Conservation (phyloP, 306 rosid genomes). For the Pyrus communis region DNA sequence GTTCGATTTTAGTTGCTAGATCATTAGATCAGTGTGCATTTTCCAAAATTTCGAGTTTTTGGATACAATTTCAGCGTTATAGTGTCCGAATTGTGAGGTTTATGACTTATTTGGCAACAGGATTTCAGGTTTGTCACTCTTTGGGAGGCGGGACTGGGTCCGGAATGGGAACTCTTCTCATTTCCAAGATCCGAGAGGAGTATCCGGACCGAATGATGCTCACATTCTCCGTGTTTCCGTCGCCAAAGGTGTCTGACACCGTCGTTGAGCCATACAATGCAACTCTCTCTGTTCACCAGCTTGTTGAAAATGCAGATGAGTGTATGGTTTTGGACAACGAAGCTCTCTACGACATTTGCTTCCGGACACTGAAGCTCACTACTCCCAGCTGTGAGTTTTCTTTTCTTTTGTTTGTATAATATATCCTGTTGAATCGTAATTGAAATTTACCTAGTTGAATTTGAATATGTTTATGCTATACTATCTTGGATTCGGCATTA, state of each 20-base stretch:
- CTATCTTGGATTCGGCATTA: neutral
- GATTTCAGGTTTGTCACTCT: conserved; percentile 60
- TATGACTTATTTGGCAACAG: conserved; percentile 8
- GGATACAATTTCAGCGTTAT: too few species aligned
- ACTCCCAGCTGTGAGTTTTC: conserved; percentile 54
- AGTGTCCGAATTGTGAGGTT: neutral
- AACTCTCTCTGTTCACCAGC: conserved; percentile 59
- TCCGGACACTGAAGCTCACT: conserved; percentile 52
- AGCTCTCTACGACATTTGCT: conserved; percentile 56
- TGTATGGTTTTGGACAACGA: conserved; percentile 64
- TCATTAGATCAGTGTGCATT: neutral
- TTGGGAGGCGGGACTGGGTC: conserved; percentile 62
- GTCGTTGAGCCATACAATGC: conserved; percentile 63
- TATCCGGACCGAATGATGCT: conserved; percentile 61
- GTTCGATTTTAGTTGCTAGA: neutral
- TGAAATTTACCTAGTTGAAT: neutral
- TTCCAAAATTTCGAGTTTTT: neutral
- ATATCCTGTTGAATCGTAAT: neutral
- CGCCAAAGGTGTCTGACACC: conserved; percentile 56
- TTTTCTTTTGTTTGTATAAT: neutral
- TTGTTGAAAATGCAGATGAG: conserved; percentile 57
- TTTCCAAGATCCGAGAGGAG: conserved; percentile 54
- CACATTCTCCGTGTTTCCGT: conserved; percentile 53
- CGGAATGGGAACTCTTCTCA: conserved; percentile 57
- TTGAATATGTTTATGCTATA: neutral